Evolutionary conservation across 345 rosid species (phyloP).

Genomic region (Dimocarpus longan): DNA sequence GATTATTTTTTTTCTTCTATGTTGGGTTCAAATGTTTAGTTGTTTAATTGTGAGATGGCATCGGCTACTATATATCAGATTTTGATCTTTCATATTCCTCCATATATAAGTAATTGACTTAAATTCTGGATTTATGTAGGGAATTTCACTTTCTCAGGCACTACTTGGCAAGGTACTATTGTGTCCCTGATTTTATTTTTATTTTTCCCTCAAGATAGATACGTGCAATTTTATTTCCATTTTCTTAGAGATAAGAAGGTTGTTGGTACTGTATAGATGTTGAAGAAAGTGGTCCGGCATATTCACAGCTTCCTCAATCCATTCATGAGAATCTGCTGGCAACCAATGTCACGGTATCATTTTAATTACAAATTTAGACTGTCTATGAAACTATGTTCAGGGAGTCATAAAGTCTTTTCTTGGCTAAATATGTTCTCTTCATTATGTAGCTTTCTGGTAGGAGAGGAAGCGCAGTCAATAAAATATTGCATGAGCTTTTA

Average conservation of each 20-base stretch:
- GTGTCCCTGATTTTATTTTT: background rate
- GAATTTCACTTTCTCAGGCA: conserved; percentile 23
- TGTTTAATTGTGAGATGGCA: background rate
- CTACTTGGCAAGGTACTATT: conserved; percentile 28
- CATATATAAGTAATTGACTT: conserved; percentile 13
- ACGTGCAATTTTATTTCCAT: background rate
- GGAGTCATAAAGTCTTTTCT: background rate
- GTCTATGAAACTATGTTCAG: background rate
- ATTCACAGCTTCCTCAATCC: conserved; percentile 48
- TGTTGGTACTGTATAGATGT: conserved; percentile 41
- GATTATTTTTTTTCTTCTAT: background rate
- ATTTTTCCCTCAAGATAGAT: background rate
- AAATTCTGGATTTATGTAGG: conserved; percentile 16
- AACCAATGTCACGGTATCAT: conserved; percentile 47
- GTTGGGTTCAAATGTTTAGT: background rate
- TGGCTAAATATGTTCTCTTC: conserved; percentile 15
- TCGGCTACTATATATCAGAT: background rate
- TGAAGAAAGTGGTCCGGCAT: conserved; percentile 48
- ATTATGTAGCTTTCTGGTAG: conserved; percentile 51
- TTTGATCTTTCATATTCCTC: background rate
- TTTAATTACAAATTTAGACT: conserved; percentile 8
- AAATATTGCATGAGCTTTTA: conserved; percentile 67
- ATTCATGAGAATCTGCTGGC: conserved; percentile 63
- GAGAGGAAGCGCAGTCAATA: conserved; percentile 57
- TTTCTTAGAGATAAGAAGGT: conserved; percentile 5